These are phyloP conservation scores for Boletus mariae DNA, from an alignment of 1,284 basidiomycete species.

Conservation along the genomic window DNA sequence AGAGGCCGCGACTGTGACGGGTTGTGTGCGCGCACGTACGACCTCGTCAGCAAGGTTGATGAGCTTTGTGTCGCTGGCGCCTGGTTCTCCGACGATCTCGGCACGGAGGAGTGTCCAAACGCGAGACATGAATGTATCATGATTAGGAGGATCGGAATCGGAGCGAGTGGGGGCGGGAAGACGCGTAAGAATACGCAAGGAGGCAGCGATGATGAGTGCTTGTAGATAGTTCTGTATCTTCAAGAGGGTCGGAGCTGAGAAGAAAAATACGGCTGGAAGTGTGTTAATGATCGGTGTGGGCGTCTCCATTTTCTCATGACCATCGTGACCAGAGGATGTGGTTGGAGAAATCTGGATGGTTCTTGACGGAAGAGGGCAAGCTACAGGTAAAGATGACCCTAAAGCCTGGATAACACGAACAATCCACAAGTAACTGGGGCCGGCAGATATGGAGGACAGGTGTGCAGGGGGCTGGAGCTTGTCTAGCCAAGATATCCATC, in stretches of 20 bases:
- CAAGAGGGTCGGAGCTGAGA: slow-evolving; percentile 50
- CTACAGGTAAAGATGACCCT: slow-evolving; percentile 42
- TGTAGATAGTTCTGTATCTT: slow-evolving; percentile 67
- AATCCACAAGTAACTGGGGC: slow-evolving; percentile 39
- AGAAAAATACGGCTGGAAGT: slow-evolving; percentile 62
- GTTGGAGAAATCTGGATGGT: slow-evolving; percentile 11
- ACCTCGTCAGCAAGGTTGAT: slow-evolving; percentile 70
- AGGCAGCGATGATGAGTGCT: slow-evolving; percentile 62
- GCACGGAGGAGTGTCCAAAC: slow-evolving; percentile 61
- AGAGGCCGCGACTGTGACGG: slow-evolving; percentile 4
- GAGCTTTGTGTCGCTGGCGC: slow-evolving; percentile 46
- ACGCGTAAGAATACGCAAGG: slow-evolving; percentile 52
- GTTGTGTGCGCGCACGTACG: slow-evolving; percentile 41
- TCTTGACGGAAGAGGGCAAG: slow-evolving; percentile 39
- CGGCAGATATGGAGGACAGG: slow-evolving; percentile 13
- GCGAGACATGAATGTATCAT: slow-evolving; percentile 46
- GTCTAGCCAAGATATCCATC: slow-evolving; percentile 43
- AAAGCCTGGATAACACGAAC: slow-evolving; percentile 47
- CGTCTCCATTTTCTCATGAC: slow-evolving; percentile 8
- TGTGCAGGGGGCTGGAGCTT: slow-evolving; percentile 17
- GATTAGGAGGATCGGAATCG: background rate
- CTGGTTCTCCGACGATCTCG: slow-evolving; percentile 49
- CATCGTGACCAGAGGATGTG: background rate
- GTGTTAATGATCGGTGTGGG: slow-evolving; percentile 30
- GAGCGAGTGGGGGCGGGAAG: slow-evolving; percentile 29